phyloP scores from a whole-genome alignment of 176 grass and related monocot species.

The Aegilops sharonensis region DNA sequence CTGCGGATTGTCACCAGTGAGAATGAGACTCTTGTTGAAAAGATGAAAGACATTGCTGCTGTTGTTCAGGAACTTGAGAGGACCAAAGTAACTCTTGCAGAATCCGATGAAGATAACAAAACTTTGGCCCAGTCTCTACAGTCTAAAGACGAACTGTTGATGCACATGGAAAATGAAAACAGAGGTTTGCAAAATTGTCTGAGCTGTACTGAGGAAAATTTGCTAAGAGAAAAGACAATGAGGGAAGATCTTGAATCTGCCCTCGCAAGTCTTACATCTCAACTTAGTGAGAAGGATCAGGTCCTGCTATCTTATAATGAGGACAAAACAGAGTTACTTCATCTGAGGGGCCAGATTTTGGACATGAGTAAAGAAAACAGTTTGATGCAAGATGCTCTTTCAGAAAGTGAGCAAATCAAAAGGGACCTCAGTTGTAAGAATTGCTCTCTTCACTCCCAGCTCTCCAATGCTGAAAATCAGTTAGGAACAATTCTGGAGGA shows the following conservation, averaged over 20 bases:
- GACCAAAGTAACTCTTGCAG: slow-evolving; percentile 51
- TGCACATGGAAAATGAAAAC: slow-evolving; percentile 78
- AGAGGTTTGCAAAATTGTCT: slow-evolving; percentile 49
- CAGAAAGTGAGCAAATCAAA: slow-evolving; percentile 61
- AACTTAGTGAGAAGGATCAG: slow-evolving; percentile 71
- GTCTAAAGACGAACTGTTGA: slow-evolving; percentile 50
- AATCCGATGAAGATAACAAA: slow-evolving; percentile 49
- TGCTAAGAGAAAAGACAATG: slow-evolving; percentile 53
- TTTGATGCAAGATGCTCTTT: slow-evolving; percentile 65
- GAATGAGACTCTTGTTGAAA: slow-evolving; percentile 50
- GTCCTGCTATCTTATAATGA: slow-evolving; percentile 66
- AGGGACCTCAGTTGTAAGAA: slow-evolving; percentile 48
- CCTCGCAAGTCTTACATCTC: slow-evolving; percentile 56
- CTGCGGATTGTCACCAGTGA: slow-evolving; percentile 41
- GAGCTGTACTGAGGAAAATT: slow-evolving; percentile 31
- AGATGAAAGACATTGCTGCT: slow-evolving; percentile 39
- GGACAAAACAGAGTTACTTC: slow-evolving; percentile 54
- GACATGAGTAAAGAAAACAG: slow-evolving; percentile 60
- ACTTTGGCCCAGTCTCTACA: slow-evolving; percentile 55
- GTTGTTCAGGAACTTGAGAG: slow-evolving; percentile 61
- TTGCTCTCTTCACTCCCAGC: slow-evolving; percentile 33
- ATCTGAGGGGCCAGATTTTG: slow-evolving; percentile 50
- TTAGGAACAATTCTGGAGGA: slow-evolving; percentile 50
- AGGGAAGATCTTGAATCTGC: slow-evolving; percentile 65
- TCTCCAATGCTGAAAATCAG: slow-evolving; percentile 55